Base-by-base conservation (phyloP, 1,284 basidiomycete species). In the Malassezia globosa region DNA sequence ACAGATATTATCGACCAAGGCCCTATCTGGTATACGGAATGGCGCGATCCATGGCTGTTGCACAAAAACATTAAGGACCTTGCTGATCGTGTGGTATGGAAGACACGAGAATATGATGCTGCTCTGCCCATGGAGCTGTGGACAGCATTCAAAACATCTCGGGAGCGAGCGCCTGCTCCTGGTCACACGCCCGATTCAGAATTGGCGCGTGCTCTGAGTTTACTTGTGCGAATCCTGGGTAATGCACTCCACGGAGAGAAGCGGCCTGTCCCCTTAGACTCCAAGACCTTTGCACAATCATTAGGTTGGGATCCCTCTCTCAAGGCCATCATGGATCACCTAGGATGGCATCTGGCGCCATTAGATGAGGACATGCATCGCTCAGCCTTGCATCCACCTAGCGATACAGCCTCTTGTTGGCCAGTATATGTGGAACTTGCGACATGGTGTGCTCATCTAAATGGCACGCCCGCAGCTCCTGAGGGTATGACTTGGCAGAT, bases 221-320 rank as follows among this genome's bases (percentile, higher is more conserved):
- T 38, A 6, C 44, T 46, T 3, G 36, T 25, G 10, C 44, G 44
- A 14, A 46, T 52, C n/a, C 35, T 52, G 6, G 50, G 44, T 19
- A 43, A 52, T 23, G 50, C 50, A 11, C 34, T 52, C 10, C 19
- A 27, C 0, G 50, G 50, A 7, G 7, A 14, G 5, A 31, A 27
- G 14, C 31, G 45, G 19, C 44, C 50, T 8, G 50, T 52, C 34
- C 44, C 50, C 18, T 25, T 52, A 23, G 38, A 33, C 13, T 36
- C 44, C 33, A 52, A 52, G 41, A 22, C 35, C 1, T 47, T 52
- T 6, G 34, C 45, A 14, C 44, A 47, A 40, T 39, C 27, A 18
- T 33, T 52, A 34, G 34, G 50, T 10, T 52, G 50, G 50, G 50
- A 52, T n/a, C n/a, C 19, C 16, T 29, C 44, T 14, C 36, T 29